These are phyloP conservation scores for Nannochloris sp. DNA, from an alignment of 139 green algal species.

Conservation along the genomic window DNA sequence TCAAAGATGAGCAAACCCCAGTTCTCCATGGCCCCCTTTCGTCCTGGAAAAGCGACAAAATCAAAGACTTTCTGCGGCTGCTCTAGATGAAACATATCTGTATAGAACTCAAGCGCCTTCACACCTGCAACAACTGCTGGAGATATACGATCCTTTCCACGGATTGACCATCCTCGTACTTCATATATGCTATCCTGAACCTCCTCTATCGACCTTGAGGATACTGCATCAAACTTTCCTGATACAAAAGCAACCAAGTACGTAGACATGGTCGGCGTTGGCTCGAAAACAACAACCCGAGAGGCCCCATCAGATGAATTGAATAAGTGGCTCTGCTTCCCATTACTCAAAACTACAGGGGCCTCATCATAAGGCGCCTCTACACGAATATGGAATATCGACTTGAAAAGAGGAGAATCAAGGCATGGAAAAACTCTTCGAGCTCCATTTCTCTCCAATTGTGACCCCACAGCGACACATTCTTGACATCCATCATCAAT, in stretches of 20 bases:
- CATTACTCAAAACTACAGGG: background rate
- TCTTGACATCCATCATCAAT: no score
- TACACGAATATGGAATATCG: slow-evolving; percentile 2
- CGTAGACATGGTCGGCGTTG: slow-evolving; percentile 3
- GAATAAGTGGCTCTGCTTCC: background rate
- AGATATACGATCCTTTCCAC: background rate
- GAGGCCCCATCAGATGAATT: background rate
- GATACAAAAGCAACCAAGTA: slow-evolving; percentile 5
- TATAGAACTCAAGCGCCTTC: slow-evolving; percentile 5
- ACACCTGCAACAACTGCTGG: background rate
- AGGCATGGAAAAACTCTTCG: slow-evolving; percentile 5
- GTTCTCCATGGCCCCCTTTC: slow-evolving; percentile 4
- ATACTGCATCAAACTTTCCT: background rate
- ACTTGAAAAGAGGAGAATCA: background rate
- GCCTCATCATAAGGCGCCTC: slow-evolving; percentile 1
- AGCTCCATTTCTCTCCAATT: slow-evolving; percentile 1
- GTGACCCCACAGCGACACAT: no score
- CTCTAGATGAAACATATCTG: background rate
- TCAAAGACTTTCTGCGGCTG: background rate
- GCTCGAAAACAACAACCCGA: background rate
- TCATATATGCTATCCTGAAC: background rate
- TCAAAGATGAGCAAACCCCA: slow-evolving; percentile 12
- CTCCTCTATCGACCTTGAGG: background rate
- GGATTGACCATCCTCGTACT: background rate
- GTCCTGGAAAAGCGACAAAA: slow-evolving; percentile 8